These are phyloP conservation scores for Colletotrichum graminicola DNA, from an alignment of 2,329 filamentous ascomycete species.

Conservation along the genomic window DNA sequence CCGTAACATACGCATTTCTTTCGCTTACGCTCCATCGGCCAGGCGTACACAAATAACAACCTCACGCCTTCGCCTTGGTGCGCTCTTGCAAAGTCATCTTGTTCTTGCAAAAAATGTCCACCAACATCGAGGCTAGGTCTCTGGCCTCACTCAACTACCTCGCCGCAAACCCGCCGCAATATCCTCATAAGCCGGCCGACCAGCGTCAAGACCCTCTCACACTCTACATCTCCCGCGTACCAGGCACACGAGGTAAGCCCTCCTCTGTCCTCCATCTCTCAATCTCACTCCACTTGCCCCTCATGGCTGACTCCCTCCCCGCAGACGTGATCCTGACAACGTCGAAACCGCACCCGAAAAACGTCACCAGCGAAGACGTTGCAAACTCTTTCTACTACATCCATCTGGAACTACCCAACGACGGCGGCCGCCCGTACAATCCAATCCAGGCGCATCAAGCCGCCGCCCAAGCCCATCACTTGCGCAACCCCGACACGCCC, in stretches of 20 bases:
- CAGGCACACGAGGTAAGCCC: slow-evolving; percentile 82
- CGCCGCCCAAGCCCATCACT: slow-evolving; percentile 44
- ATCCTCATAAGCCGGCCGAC: slow-evolving; percentile 82
- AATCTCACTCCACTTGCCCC: slow-evolving; percentile 41
- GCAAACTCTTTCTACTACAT: slow-evolving; percentile 91
- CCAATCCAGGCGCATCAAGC: slow-evolving; percentile 44
- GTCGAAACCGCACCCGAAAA: slow-evolving; percentile 88
- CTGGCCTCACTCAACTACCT: slow-evolving; percentile 83
- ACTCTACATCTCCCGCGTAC: slow-evolving; percentile 93
- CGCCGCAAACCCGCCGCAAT: slow-evolving; percentile 87
- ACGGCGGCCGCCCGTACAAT: slow-evolving; percentile 48
- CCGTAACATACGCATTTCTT: slow-evolving; percentile 3
- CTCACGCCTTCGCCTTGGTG: neutral
- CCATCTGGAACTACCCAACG: slow-evolving; percentile 77
- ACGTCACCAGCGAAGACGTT: slow-evolving; percentile 89
- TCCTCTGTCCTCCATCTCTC: slow-evolving; percentile 41
- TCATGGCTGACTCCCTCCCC: slow-evolving; percentile 37
- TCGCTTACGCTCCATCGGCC: neutral
- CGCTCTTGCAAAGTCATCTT: neutral
- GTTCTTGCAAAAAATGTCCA: slow-evolving; percentile 46
- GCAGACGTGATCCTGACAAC: slow-evolving; percentile 92
- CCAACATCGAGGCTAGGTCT: slow-evolving; percentile 81
- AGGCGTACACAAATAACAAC: slow-evolving; percentile 1
- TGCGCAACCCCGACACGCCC: slow-evolving; percentile 49
- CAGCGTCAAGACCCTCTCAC: slow-evolving; percentile 77